phyloP scores from a whole-genome alignment of 2,329 filamentous ascomycete species.

The Aaosphaeria arxii region DNA sequence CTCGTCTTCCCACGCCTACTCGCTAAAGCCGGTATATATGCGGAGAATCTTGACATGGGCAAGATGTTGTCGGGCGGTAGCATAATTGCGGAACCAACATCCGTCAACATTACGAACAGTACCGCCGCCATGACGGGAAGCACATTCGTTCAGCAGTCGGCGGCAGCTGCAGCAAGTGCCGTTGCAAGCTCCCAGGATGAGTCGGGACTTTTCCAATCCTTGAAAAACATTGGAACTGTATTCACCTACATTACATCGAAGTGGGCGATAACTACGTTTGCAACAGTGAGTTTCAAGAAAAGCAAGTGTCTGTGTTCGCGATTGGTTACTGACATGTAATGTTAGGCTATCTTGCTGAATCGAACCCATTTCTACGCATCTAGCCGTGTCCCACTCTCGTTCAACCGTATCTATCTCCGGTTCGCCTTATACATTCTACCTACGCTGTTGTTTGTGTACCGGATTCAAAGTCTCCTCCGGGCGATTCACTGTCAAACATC shows the following conservation, averaged over 20 bases:
- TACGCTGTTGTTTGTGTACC: slow-evolving; percentile 43
- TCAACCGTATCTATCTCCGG: slow-evolving; percentile 62
- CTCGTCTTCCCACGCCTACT: slow-evolving; percentile 69
- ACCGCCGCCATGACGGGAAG: slow-evolving; percentile 36
- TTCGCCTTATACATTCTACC: slow-evolving; percentile 32
- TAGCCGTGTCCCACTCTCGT: slow-evolving; percentile 72
- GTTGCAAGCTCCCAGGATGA: slow-evolving; percentile 27
- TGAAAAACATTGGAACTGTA: slow-evolving; percentile 75
- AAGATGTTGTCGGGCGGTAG: slow-evolving; percentile 55
- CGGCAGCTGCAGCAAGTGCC: slow-evolving; percentile 42
- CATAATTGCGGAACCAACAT: slow-evolving; percentile 60
- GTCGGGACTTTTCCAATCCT: slow-evolving; percentile 47
- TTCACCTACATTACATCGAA: slow-evolving; percentile 67
- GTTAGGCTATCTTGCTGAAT: slow-evolving; percentile 77
- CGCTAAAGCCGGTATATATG: slow-evolving; percentile 64
- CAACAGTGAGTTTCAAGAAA: slow-evolving; percentile 54
- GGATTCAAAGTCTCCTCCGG: slow-evolving; percentile 70
- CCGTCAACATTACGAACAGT: slow-evolving; percentile 40
- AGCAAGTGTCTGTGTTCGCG: not conserved
- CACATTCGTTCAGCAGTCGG: slow-evolving; percentile 43
- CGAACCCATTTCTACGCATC: slow-evolving; percentile 92
- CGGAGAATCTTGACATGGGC: slow-evolving; percentile 57
- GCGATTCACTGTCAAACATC: slow-evolving; percentile 88
- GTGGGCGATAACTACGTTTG: slow-evolving; percentile 87
- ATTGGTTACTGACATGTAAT: not conserved